These are phyloP conservation scores for Protoeuglena noctilucae DNA, from an alignment of 139 green algal species.

Conservation along the genomic window DNA sequence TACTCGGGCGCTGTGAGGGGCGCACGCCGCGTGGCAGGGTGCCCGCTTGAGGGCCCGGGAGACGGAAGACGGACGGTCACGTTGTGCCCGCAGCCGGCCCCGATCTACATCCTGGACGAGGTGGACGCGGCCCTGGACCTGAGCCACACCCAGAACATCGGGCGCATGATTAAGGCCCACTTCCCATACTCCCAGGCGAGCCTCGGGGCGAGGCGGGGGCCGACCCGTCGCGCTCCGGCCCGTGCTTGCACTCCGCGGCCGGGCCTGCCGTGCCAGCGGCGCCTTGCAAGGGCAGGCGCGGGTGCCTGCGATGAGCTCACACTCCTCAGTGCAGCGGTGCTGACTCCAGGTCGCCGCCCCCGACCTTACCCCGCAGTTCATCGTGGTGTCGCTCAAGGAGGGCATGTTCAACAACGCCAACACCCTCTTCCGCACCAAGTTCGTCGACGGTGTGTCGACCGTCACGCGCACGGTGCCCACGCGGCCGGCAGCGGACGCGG, in stretches of 20 bases:
- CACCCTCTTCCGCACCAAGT: conserved; percentile 95
- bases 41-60: too few relatives aligned
- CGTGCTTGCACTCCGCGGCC: too few relatives aligned
- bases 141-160: conserved; percentile 97
- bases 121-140: conserved; percentile 93
- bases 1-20: too few relatives aligned
- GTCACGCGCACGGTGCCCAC: conserved; percentile 52
- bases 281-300: too few relatives aligned
- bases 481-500: not conserved
- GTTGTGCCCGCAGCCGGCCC: too few relatives aligned
- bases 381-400: conserved; percentile 84
- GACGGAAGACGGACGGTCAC: too few relatives aligned
- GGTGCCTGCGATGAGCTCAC: too few relatives aligned
- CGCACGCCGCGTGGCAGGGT: too few relatives aligned
- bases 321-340: too few relatives aligned
- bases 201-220: conserved; percentile 14
- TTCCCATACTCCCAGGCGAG: conserved; percentile 84
- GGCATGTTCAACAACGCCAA: conserved; percentile 99
- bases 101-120: conserved; percentile 99
- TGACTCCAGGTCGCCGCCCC: too few relatives aligned
- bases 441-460: conserved; percentile 86
- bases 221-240: not conserved
- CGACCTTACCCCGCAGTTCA: too few relatives aligned
- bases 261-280: too few relatives aligned
- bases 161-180: conserved; percentile 90